Evolutionary conservation across 805 yeast species (phyloP).

Genomic region (Clavispora santaluciae): DNA sequence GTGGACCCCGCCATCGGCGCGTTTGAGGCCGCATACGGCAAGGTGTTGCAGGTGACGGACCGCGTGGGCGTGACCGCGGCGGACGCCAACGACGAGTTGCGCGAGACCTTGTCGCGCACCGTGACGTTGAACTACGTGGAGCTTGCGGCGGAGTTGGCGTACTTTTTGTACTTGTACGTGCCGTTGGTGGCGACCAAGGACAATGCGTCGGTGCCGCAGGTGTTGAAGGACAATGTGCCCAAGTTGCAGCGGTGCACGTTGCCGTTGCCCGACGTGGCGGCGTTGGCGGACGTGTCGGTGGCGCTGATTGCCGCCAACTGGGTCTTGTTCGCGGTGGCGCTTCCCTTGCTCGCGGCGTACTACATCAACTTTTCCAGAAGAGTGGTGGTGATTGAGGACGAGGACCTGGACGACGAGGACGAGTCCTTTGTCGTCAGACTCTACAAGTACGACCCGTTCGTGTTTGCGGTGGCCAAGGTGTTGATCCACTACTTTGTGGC

Average conservation of each 20-base stretch:
- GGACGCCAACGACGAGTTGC: slow-evolving; percentile 33
- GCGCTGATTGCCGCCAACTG: slow-evolving; percentile 34
- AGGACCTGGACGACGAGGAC: slow-evolving; percentile 15
- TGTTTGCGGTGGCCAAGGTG: slow-evolving; percentile 45
- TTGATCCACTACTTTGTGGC: slow-evolving; percentile 30
- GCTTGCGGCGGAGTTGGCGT: slow-evolving; percentile 24
- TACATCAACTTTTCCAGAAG: slow-evolving; percentile 49
- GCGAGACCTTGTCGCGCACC: slow-evolving; percentile 35
- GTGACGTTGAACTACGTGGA: slow-evolving; percentile 34
- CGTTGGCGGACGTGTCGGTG: slow-evolving; percentile 25
- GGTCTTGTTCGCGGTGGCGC: slow-evolving; percentile 33
- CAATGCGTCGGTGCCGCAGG: slow-evolving; percentile 32
- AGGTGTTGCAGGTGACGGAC: slow-evolving; percentile 30
- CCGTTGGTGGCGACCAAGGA: slow-evolving; percentile 33
- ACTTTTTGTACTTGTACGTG: slow-evolving; percentile 29
- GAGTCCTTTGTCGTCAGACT: slow-evolving; percentile 22
- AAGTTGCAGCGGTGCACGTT: slow-evolving; percentile 17
- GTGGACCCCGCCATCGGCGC: slow-evolving; percentile 34
- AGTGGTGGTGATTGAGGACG: slow-evolving; percentile 28
- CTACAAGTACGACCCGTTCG: slow-evolving; percentile 49
- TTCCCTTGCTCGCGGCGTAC: slow-evolving; percentile 44
- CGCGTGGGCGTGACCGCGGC: slow-evolving; percentile 29
- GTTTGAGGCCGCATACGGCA: slow-evolving; percentile 21
- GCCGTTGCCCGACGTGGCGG: slow-evolving; percentile 33
- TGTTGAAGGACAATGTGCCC: slow-evolving; percentile 29